Conservation (phyloP, 148 eudicot genomes). For the Rhododendron henanense region DNA sequence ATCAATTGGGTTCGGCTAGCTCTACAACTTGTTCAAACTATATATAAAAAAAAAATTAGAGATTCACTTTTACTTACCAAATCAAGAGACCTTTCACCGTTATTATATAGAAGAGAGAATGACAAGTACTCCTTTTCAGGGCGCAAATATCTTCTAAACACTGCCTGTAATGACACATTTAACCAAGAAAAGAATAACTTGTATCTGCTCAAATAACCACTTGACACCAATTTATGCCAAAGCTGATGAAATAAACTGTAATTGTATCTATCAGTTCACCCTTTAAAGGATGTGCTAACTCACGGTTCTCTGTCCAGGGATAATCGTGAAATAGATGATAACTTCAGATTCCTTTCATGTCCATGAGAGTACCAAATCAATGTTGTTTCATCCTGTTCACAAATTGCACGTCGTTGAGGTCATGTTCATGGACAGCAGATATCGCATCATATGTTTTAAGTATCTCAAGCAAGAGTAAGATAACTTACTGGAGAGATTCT, state of each 20-base stretch:
- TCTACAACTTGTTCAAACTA: too few species aligned
- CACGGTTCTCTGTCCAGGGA: conserved; percentile 95
- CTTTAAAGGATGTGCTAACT: conserved; percentile 39
- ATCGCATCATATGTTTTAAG: neutral
- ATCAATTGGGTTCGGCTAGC: too few species aligned
- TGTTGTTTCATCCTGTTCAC: conserved; percentile 71
- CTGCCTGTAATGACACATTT: conserved; percentile 48
- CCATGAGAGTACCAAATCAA: conserved; percentile 83
- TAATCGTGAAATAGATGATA: conserved; percentile 63
- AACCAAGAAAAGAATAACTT: neutral
- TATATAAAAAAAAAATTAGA: neutral
- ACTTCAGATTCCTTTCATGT: conserved; percentile 66
- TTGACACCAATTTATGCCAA: neutral
- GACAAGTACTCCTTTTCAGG: conserved; percentile 94
- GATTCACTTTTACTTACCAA: conserved; percentile 42
- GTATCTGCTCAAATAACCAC: neutral
- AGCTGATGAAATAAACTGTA: neutral
- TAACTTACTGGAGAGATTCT: conserved; percentile 67
- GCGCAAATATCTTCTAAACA: conserved; percentile 68
- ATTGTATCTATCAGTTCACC: neutral
- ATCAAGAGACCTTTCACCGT: conserved; percentile 90
- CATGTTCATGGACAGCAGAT: conserved; percentile 1
- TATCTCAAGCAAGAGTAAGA: neutral
- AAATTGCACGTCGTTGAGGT: neutral
- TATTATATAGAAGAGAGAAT: conserved; percentile 76